A percentile compares a stretch with the other conserved stretches of the same genome.
These are phyloP conservation scores for Leucaena leucocephala DNA, from an alignment of 306 rosid species.

Conservation along the genomic window DNA sequence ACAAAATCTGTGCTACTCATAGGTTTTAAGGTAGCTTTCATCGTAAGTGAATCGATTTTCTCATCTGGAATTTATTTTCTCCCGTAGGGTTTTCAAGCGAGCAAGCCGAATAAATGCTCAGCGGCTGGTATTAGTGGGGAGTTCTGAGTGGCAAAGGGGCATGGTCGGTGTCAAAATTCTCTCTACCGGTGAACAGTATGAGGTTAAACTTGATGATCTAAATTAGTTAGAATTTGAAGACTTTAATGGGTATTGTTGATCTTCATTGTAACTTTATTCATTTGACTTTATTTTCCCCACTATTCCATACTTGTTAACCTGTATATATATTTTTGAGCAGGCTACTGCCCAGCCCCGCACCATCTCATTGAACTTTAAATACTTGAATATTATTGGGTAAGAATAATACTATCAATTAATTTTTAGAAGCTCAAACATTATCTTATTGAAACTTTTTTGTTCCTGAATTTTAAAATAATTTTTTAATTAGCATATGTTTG, in stretches of 20 bases:
- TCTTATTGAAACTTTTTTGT: no score
- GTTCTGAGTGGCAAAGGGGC: constrained; percentile 91
- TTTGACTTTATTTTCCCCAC: constrained; percentile 24
- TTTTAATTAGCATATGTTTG: no score
- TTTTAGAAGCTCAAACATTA: no score
- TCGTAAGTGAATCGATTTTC: constrained; percentile 3
- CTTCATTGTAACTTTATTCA: constrained; percentile 15
- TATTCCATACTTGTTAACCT: constrained; percentile 9
- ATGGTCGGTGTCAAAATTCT: constrained; percentile 84
- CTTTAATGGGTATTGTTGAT: constrained; percentile 12
- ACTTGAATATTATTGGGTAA: not conserved
- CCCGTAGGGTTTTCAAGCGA: constrained; percentile 79
- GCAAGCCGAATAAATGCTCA: constrained; percentile 75
- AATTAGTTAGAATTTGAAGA: constrained; percentile 42
- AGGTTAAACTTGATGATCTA: constrained; percentile 81
- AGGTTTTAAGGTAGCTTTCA: constrained; percentile 12
- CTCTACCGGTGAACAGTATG: constrained; percentile 80
- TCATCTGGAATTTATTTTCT: constrained; percentile 25
- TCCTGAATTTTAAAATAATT: no score
- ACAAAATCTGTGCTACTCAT: constrained; percentile 21
- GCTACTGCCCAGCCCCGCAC: not conserved
- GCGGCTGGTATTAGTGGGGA: constrained; percentile 83
- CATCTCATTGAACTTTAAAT: not conserved
- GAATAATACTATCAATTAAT: not conserved
- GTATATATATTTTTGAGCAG: not conserved